These are phyloP conservation scores for Trametes meyenii DNA, from an alignment of 768 basidiomycete species.

Conservation along the genomic window DNA sequence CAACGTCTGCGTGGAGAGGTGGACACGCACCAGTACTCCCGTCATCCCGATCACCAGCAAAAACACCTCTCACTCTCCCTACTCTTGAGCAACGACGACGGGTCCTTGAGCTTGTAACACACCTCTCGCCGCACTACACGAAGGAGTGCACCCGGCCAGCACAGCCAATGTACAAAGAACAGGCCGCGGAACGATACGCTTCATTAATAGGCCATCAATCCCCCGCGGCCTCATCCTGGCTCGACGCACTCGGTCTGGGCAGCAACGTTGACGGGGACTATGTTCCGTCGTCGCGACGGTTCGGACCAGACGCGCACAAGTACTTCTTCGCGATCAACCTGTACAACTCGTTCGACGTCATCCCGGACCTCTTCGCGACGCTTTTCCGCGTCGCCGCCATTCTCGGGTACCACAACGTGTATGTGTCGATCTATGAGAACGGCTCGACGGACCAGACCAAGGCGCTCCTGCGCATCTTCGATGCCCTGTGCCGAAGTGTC, in stretches of 20 bases:
- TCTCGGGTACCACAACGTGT: slow-evolving; percentile 97
- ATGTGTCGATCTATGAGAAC: slow-evolving; percentile 98
- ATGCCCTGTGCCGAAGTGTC: slow-evolving; percentile 85
- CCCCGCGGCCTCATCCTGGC: slow-evolving; percentile 60
- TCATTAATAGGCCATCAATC: slow-evolving; percentile 80
- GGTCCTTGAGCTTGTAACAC: slow-evolving; percentile 83
- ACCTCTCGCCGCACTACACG: slow-evolving; percentile 90
- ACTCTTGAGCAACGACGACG: slow-evolving; percentile 83
- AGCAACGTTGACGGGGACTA: slow-evolving; percentile 44
- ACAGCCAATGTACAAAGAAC: slow-evolving; percentile 83
- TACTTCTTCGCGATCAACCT: slow-evolving; percentile 99
- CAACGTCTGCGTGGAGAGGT: slow-evolving; percentile 53
- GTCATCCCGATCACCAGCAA: slow-evolving; percentile 47
- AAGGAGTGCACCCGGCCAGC: slow-evolving; percentile 86
- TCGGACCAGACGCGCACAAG: slow-evolving; percentile 75
- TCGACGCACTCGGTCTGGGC: slow-evolving; percentile 57
- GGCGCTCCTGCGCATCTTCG: slow-evolving; percentile 92
- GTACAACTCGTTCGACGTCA: slow-evolving; percentile 99
- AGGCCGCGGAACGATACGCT: slow-evolving; percentile 84
- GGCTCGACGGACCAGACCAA: slow-evolving; percentile 99
- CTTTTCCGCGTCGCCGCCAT: slow-evolving; percentile 92
- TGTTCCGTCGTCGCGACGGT: slow-evolving; percentile 36
- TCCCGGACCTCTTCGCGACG: slow-evolving; percentile 95
- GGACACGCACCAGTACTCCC: slow-evolving; percentile 51
- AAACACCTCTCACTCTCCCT: slow-evolving; percentile 72